phyloP scores from a whole-genome alignment of 306 rosid species.

The Medicago lupulina region DNA sequence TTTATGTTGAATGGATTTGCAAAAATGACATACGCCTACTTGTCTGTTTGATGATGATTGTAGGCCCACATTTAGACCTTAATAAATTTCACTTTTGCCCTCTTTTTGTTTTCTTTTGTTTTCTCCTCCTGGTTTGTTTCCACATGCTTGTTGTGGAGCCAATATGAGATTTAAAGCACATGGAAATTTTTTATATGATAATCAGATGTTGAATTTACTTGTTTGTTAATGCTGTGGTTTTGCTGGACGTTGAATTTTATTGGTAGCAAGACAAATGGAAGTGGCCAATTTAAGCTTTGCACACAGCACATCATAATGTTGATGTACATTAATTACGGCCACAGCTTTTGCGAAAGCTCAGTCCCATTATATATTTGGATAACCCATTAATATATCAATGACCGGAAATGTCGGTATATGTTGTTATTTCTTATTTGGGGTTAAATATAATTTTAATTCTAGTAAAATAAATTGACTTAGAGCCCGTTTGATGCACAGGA shows the following conservation, averaged over 20 bases:
- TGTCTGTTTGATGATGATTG: neutral
- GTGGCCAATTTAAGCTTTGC: slow-evolving; percentile 22
- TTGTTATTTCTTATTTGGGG: no score
- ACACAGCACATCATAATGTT: neutral
- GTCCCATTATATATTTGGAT: neutral
- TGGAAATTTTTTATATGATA: neutral
- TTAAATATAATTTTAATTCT: no score
- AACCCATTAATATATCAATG: no score
- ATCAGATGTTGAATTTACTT: neutral
- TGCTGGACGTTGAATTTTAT: neutral
- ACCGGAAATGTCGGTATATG: no score
- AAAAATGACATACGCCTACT: neutral
- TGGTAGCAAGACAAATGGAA: slow-evolving; percentile 38
- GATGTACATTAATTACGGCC: neutral
- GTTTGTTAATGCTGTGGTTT: neutral
- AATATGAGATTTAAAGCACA: slow-evolving; percentile 26
- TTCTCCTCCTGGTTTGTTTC: neutral
- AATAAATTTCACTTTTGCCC: neutral
- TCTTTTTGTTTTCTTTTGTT: neutral
- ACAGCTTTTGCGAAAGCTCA: slow-evolving; percentile 34
- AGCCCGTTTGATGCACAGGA: no score
- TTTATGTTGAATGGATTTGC: neutral
- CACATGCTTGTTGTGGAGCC: neutral
- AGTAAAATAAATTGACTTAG: no score
- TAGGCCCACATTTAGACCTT: neutral